A percentile compares a stretch with the other conserved stretches of the same genome.
Conservation (phyloP, 768 basidiomycete genomes). For the Gautieria morchelliformis region DNA sequence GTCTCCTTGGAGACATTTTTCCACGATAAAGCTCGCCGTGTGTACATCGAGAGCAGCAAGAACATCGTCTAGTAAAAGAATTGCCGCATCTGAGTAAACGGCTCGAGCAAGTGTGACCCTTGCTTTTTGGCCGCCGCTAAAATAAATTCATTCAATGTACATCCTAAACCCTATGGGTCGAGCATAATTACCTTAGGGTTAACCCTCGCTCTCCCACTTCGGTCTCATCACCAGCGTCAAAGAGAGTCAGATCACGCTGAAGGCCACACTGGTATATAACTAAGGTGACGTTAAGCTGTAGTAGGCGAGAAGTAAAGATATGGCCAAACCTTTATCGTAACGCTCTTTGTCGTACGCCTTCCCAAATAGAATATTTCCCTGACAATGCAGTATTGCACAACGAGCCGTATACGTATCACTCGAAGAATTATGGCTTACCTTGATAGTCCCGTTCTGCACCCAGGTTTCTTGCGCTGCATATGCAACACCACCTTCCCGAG, state of each 20-base stretch:
- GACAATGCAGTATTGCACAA: constrained; percentile 26
- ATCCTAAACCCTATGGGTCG: not conserved
- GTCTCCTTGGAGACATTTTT: constrained; percentile 34
- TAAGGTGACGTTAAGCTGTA: constrained; percentile 3
- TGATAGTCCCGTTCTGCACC: constrained; percentile 75
- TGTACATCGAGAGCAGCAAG: constrained; percentile 53
- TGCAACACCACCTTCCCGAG: constrained; percentile 57
- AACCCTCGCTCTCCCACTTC: constrained; percentile 68
- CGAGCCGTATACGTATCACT: not conserved
- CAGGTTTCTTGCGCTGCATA: constrained; percentile 82
- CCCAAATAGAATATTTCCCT: constrained; percentile 45
- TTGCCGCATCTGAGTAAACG: constrained; percentile 48
- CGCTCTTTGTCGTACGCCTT: constrained; percentile 27
- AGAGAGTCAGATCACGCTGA: constrained; percentile 36
- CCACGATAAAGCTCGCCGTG: constrained; percentile 41
- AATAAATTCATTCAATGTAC: not conserved
- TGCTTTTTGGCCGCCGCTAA: constrained; percentile 49
- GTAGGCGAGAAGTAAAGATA: not conserved
- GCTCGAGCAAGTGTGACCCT: constrained; percentile 42
- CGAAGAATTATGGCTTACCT: constrained; percentile 24
- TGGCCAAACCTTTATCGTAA: constrained; percentile 16
- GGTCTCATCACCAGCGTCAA: constrained; percentile 54
- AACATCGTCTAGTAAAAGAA: constrained; percentile 62
- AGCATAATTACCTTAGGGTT: constrained; percentile 35
- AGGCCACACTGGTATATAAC: constrained; percentile 31